Evolutionary conservation across 2,329 filamentous ascomycete genomes (phyloP).

Genomic region (Domatiomyces globalis): DNA sequence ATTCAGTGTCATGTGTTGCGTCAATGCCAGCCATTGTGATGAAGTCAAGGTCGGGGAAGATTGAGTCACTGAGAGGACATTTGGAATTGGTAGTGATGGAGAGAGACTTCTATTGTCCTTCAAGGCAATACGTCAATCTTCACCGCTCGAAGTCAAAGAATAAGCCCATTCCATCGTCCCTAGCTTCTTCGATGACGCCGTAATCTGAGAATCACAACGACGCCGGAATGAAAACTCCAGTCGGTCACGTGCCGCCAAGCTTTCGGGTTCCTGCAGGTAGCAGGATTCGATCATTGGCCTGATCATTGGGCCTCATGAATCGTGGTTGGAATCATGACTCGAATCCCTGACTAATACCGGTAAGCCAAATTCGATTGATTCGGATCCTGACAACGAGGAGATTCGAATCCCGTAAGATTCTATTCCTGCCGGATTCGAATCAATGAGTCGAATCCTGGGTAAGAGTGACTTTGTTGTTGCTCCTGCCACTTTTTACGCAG

Average conservation of each 20-base stretch:
- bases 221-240: not conserved
- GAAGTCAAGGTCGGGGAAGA: not conserved
- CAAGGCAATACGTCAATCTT: not conserved
- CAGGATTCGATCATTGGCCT: no score
- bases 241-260: not conserved
- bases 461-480: not conserved
- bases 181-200: not conserved
- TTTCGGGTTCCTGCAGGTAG: not conserved
- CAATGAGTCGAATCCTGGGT: no score
- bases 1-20: not conserved
- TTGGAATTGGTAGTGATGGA: not conserved
- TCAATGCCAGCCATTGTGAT: not conserved
- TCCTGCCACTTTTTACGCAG: slow-evolving; percentile 8
- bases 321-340: no score
- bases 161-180: not conserved
- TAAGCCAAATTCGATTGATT: no score
- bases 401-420: no score
- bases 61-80: not conserved
- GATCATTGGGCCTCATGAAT: no score
- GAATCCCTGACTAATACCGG: no score
- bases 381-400: no score
- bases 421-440: no score
- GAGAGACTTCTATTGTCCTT: not conserved
- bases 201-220: not conserved
- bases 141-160: not conserved